phyloP scores from a whole-genome alignment of 1,284 basidiomycete genomes.

The Wallemia hederae region DNA sequence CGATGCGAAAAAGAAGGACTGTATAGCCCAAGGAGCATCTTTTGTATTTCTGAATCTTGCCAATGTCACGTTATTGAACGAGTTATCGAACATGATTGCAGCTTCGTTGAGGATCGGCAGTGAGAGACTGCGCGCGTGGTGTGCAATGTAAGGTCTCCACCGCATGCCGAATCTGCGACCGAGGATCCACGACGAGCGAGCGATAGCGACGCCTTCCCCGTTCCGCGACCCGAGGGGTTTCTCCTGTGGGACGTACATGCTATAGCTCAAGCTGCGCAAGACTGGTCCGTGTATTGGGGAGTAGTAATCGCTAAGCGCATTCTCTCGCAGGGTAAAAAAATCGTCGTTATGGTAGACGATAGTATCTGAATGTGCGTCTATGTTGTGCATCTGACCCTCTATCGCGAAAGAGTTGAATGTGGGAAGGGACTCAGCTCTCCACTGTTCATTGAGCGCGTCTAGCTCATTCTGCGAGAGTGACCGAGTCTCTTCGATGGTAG shows the following conservation, averaged over 20 bases:
- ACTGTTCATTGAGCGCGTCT: background rate
- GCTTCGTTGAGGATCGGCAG: slow-evolving; percentile 15
- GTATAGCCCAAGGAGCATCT: slow-evolving; percentile 13
- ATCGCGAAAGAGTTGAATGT: background rate
- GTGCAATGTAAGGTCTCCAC: slow-evolving; percentile 18
- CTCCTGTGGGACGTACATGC: background rate
- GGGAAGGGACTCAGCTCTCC: background rate
- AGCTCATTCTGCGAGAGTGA: background rate
- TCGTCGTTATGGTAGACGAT: background rate
- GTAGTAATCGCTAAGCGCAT: background rate
- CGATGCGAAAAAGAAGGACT: slow-evolving; percentile 15
- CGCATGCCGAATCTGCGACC: slow-evolving; percentile 15
- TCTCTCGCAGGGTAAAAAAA: background rate
- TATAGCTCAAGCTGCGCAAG: background rate
- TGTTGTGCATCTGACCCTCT: background rate
- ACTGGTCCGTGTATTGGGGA: background rate
- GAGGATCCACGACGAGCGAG: background rate
- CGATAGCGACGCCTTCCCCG: background rate
- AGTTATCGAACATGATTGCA: slow-evolving; percentile 11
- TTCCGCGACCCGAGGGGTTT: background rate
- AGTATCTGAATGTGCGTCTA: background rate
- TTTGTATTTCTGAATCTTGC: slow-evolving; percentile 17
- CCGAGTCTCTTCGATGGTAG: background rate
- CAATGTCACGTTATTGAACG: slow-evolving; percentile 12
- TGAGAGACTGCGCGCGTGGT: slow-evolving; percentile 17